phyloP scores from a whole-genome alignment of 768 basidiomycete species.

The Candolleomyces efflorescens region DNA sequence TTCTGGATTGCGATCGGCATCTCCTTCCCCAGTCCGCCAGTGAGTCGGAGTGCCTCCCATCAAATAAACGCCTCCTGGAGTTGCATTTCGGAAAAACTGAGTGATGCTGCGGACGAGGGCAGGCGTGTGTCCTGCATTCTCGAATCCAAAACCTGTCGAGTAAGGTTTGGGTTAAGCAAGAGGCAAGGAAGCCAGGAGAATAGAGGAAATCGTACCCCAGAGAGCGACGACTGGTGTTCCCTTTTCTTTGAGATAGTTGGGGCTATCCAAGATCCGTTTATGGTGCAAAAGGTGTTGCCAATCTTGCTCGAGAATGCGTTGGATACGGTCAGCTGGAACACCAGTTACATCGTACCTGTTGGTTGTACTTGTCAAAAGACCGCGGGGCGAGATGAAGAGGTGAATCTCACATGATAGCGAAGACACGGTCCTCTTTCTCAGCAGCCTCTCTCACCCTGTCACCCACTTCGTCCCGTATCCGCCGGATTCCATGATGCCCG shows the following conservation, averaged over 20 bases:
- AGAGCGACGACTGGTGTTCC: slow-evolving; percentile 68
- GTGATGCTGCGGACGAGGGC: slow-evolving; percentile 51
- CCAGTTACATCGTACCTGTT: slow-evolving; percentile 81
- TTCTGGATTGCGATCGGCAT: slow-evolving; percentile 64
- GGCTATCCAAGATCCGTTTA: slow-evolving; percentile 61
- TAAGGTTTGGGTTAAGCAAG: neutral
- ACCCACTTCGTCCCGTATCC: slow-evolving; percentile 70
- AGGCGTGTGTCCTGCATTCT: slow-evolving; percentile 57
- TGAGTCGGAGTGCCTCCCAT: slow-evolving; percentile 66
- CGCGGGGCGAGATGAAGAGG: neutral
- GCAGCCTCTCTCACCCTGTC: slow-evolving; percentile 71
- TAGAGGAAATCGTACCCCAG: slow-evolving; percentile 46
- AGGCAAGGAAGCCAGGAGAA: neutral
- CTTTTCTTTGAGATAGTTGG: slow-evolving; percentile 67
- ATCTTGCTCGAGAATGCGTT: slow-evolving; percentile 61
- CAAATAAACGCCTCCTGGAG: slow-evolving; percentile 73
- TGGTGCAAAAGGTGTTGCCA: slow-evolving; percentile 67
- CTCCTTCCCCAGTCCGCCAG: slow-evolving; percentile 69
- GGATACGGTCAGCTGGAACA: slow-evolving; percentile 68
- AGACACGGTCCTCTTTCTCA: slow-evolving; percentile 76
- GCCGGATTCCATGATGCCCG: slow-evolving; percentile 51
- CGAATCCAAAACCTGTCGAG: slow-evolving; percentile 63
- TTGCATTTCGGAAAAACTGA: slow-evolving; percentile 52
- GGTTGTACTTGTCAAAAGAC: slow-evolving; percentile 2
- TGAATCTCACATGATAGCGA: slow-evolving; percentile 70